Base-by-base conservation (phyloP, 768 basidiomycete genomes). In the Filobasidium floriforme region DNA sequence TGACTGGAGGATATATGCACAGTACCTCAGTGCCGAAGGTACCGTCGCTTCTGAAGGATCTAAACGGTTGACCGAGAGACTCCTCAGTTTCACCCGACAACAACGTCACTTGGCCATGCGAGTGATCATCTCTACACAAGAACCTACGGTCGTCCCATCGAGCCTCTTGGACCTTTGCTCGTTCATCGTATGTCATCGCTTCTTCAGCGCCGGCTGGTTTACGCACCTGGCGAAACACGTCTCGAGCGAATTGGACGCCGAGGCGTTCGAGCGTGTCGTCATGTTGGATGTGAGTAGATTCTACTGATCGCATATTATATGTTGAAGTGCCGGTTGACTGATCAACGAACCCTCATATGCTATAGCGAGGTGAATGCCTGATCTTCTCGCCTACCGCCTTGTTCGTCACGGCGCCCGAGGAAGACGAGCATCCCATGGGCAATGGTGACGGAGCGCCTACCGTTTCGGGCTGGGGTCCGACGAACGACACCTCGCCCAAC, bases 181-280 rank as follows among this genome's bases (percentile, higher is more conserved):
- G 1, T 57, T 67, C 28, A 67, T 67, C 24, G 61, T 67, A 9
- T 67, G 66, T 26, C 66, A 67, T 41, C 51, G 66, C 1, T 67
- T 67, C 43, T 67, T 62, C 66, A 67, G 66, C 44, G 61, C 52
- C 28, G 61, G 66, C 1, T 67, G 66, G 61, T 67, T 61, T 41
- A 24, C 22, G 0, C 66, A 67, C 29, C 61, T 67, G 5, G 66
- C 40, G 0, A 59, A 54, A 43, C 66, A 67, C 24, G 43, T 67
- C 12, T 52, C 51, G 37, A 67, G 61, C n/a, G 61, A 67, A 2
- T 43, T 67, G 41, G 55, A 54, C 15, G 61, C 51, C 15, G 66
- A 67, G 11, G 61, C 66, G 5, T 67, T 67, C 26, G 61, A 67
- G 26, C 54, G 61, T 52, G 61, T 67, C 14, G 66, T 67, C 19